Evolutionary conservation across 192 early-diverging fungal species (phyloP).

Genomic region (Backusella psychrophila): DNA sequence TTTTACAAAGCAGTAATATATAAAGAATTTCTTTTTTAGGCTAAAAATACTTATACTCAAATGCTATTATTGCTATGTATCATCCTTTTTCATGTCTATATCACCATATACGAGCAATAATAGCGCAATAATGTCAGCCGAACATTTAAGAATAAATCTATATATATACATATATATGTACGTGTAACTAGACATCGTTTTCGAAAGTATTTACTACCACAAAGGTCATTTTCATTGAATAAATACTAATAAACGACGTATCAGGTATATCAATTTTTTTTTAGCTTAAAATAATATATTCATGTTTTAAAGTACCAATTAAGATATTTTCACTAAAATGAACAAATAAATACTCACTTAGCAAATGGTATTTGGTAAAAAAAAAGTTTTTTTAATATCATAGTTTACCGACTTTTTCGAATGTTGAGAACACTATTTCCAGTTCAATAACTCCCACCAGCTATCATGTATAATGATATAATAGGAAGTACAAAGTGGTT

Average conservation of each 20-base stretch:
- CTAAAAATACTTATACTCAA: not conserved
- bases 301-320: not conserved
- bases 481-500: not conserved
- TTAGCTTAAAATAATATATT: not conserved
- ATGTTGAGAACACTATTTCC: not conserved
- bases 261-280: not conserved
- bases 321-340: not conserved
- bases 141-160: not conserved
- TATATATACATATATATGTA: conserved; percentile 3
- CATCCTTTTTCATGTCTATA: not conserved
- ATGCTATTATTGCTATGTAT: not conserved
- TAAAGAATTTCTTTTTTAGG: not conserved
- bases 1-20: not conserved
- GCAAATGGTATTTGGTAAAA: not conserved
- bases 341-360: not conserved
- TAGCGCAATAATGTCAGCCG: not conserved
- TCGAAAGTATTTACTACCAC: not conserved
- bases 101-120: not conserved
- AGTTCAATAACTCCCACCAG: not conserved
- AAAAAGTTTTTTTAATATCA: not conserved
- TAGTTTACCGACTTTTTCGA: not conserved
- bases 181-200: not conserved
- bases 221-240: no score
- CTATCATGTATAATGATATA: not conserved
- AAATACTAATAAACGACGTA: not conserved